Evolutionary conservation across 129 eudicot genomes (phyloP).

Genomic region (Flaveria ramosissima): DNA sequence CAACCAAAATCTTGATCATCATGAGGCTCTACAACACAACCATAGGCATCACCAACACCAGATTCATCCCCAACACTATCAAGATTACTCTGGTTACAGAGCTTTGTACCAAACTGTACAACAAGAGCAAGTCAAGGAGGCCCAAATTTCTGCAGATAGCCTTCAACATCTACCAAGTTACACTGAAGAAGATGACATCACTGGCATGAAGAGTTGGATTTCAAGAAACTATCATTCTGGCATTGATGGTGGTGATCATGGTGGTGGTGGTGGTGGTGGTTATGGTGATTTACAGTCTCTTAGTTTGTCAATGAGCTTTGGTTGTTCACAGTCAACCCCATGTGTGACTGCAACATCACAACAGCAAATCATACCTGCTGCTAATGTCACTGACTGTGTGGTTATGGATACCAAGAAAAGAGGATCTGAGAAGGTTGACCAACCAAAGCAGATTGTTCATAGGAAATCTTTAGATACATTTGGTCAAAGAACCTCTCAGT

Average conservation of each 20-base stretch:
- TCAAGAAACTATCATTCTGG: conserved; percentile 45
- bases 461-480: conserved; percentile 91
- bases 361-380: conserved; percentile 55
- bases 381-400: conserved; percentile 45
- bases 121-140: conserved; percentile 33
- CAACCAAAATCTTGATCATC: conserved; percentile 43
- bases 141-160: conserved; percentile 29
- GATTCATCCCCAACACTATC: conserved; percentile 58
- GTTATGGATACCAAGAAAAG: conserved; percentile 79
- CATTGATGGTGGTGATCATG: conserved; percentile 21
- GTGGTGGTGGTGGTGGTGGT: conserved; percentile 22
- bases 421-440: conserved; percentile 62
- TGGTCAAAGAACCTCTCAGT: conserved; percentile 97
- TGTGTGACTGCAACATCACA: conserved; percentile 58
- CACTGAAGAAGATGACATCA: conserved; percentile 41
- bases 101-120: conserved; percentile 48
- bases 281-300: conserved; percentile 70
- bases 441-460: conserved; percentile 74
- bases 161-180: conserved; percentile 41
- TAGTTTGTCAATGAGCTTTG: conserved; percentile 88
- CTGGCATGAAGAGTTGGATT: conserved; percentile 57
- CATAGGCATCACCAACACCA: conserved; percentile 47
- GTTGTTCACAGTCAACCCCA: conserved; percentile 52
- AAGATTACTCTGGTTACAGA: conserved; percentile 48
- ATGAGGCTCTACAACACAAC: conserved; percentile 43